Percentiles rank a stretch among this genome's conserved stretches.
Evolutionary conservation across 257 asterid species (phyloP).

Genomic region (Solanum neorickii): DNA sequence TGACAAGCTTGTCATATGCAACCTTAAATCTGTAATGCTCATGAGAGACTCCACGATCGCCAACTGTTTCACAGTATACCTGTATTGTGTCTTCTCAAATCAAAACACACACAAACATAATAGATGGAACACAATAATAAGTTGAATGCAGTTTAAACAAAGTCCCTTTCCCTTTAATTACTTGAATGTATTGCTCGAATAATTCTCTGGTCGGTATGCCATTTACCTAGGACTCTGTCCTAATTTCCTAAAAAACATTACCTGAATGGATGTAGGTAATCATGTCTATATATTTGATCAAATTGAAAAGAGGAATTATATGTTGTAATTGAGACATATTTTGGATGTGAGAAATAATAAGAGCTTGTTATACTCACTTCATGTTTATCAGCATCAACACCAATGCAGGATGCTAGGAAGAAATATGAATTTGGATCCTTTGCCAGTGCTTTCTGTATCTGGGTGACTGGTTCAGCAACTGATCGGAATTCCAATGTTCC

Average conservation of each 20-base stretch:
- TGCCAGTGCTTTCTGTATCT: conserved; percentile 74
- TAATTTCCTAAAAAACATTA: neutral
- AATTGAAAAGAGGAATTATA: neutral
- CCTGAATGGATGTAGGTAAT: neutral
- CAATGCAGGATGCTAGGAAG: conserved; percentile 65
- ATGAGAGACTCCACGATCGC: conserved; percentile 16
- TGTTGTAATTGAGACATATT: neutral
- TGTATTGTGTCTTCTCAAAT: neutral
- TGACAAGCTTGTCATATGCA: conserved; percentile 84
- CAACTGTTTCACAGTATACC: conserved; percentile 67
- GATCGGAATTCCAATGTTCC: conserved; percentile 92
- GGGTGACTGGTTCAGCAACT: conserved; percentile 85
- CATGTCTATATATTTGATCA: neutral
- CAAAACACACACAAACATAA: neutral
- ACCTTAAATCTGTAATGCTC: conserved; percentile 65
- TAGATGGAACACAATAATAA: neutral
- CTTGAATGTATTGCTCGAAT: neutral
- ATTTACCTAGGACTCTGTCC: neutral
- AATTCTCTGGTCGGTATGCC: neutral
- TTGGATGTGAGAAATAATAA: neutral
- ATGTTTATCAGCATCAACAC: conserved; percentile 54
- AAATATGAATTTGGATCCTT: conserved; percentile 88
- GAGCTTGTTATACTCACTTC: conserved; percentile 37
- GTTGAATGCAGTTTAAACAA: neutral
- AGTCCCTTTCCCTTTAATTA: neutral